Conservation (phyloP, 192 early-diverging fungal species). For the Gamsiella multidivaricata region DNA sequence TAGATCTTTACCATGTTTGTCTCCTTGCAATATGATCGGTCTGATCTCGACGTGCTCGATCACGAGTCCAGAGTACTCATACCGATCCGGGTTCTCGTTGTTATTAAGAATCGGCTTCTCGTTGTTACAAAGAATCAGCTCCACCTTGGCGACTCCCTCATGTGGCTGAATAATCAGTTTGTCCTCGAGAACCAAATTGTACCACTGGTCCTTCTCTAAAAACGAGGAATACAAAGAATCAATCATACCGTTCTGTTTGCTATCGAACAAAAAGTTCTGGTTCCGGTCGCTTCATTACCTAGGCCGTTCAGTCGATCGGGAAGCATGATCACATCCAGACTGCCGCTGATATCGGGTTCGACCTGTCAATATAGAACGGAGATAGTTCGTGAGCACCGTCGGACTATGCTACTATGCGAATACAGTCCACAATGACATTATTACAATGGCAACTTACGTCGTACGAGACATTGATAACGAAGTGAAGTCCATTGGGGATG, state of each 20-base stretch:
- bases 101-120: too few species aligned
- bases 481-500: constrained; percentile 36
- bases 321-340: constrained; percentile 29
- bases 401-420: background rate
- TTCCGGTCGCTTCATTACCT: background rate
- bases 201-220: background rate
- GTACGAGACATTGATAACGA: constrained; percentile 25
- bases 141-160: background rate
- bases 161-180: constrained; percentile 15
- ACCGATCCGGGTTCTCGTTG: too few species aligned
- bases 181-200: constrained; percentile 9
- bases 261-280: background rate
- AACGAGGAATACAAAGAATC: background rate
- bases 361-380: constrained; percentile 8
- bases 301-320: background rate
- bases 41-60: constrained; percentile 9
- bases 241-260: too few species aligned
- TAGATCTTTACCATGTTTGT: too few species aligned
- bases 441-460: constrained; percentile 29
- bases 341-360: constrained; percentile 28
- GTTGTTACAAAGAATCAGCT: constrained; percentile 1
- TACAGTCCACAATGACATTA: background rate
- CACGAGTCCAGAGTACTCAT: constrained; percentile 3
- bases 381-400: too few species aligned
- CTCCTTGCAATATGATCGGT: constrained; percentile 4